Evolutionary conservation across 2,329 filamentous ascomycete species (phyloP).

Genomic region (Sporothrix globosa): DNA sequence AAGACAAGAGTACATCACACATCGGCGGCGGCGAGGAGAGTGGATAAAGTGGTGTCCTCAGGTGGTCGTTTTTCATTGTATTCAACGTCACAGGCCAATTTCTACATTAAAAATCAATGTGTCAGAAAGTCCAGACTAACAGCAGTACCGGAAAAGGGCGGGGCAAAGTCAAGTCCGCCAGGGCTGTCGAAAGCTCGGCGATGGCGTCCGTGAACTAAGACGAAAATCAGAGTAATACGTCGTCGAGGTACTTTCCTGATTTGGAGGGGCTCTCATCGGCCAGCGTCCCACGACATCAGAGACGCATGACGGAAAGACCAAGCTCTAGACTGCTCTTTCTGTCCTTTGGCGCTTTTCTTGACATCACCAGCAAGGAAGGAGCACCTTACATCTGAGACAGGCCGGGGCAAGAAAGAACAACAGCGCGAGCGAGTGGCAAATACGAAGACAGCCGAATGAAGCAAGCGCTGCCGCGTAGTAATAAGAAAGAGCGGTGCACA

Average conservation of each 20-base stretch:
- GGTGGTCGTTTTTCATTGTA: not conserved
- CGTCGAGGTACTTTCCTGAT: not conserved
- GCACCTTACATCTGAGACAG: constrained; percentile 5
- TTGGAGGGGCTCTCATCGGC: constrained; percentile 7
- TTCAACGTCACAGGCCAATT: not conserved
- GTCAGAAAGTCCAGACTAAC: not conserved
- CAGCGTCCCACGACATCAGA: constrained; percentile 10
- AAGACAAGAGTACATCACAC: not conserved
- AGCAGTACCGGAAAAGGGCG: not conserved
- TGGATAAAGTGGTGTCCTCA: constrained; percentile 4
- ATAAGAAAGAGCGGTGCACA: constrained; percentile 12
- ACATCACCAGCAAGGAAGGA: constrained; percentile 8
- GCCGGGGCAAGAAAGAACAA: not conserved
- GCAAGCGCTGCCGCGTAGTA: constrained; percentile 26
- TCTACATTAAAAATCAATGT: constrained; percentile 19
- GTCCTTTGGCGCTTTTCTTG: not conserved
- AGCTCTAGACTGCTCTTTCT: not conserved
- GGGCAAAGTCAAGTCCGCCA: not conserved
- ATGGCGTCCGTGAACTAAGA: not conserved
- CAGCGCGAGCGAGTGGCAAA: constrained; percentile 12
- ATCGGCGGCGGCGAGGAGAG: constrained; percentile 4
- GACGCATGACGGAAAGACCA: not conserved
- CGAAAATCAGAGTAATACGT: not conserved
- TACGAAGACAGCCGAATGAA: not conserved
- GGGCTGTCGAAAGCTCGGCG: constrained; percentile 6